Evolutionary conservation across 2,329 filamentous ascomycete genomes (phyloP).

Genomic region (Aureobasidium mangrovei): DNA sequence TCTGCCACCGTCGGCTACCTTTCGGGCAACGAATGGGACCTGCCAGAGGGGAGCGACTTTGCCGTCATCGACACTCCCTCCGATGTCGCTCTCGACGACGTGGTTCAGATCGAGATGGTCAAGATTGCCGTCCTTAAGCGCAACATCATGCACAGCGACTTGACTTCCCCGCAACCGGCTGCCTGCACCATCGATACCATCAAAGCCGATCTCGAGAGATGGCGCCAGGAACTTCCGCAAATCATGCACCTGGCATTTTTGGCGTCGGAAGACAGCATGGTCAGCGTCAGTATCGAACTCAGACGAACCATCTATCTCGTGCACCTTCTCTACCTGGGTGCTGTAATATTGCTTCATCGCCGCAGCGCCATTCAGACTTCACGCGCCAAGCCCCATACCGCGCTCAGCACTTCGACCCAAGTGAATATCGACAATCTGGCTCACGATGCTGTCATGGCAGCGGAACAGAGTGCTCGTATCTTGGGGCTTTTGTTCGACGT

Average conservation of each 20-base stretch:
- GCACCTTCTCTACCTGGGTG: neutral
- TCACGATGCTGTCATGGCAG: neutral
- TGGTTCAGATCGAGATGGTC: neutral
- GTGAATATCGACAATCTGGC: neutral
- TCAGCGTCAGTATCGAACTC: neutral
- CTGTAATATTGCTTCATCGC: neutral
- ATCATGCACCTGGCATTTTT: neutral
- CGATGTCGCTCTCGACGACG: neutral
- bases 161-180: neutral
- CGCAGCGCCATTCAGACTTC: neutral
- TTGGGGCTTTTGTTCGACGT: neutral
- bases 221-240: neutral
- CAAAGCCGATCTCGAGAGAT: neutral
- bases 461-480: neutral
- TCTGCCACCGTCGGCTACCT: neutral
- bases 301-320: neutral
- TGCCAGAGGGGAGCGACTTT: neutral
- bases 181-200: neutral
- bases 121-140: neutral
- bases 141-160: neutral
- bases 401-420: neutral
- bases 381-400: neutral
- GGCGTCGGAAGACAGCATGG: neutral
- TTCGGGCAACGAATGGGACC: neutral
- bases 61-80: neutral